These are phyloP conservation scores for Mortierella sp. DNA, from an alignment of 371 early-diverging fungal genomes.

Conservation along the genomic window DNA sequence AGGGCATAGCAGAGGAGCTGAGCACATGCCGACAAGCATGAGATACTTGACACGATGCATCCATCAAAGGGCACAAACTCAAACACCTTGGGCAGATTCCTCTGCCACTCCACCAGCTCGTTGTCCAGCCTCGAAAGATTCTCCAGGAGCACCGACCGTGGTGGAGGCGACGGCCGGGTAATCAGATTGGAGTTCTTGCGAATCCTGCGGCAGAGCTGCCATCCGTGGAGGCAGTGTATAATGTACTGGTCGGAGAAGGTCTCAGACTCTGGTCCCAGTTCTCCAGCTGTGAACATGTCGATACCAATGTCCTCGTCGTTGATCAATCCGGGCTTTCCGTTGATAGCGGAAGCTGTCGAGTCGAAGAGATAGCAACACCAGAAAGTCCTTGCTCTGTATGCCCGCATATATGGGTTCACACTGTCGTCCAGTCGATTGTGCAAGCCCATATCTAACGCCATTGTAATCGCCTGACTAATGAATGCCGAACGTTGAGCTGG, in stretches of 20 bases:
- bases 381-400: slow-evolving; percentile 47
- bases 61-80: slow-evolving; percentile 43
- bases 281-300: slow-evolving; percentile 33
- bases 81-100: slow-evolving; percentile 39
- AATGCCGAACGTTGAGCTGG: slow-evolving; percentile 54
- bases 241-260: slow-evolving; percentile 50
- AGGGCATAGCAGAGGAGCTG: slow-evolving; percentile 54
- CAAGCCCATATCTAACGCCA: slow-evolving; percentile 55
- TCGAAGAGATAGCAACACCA: slow-evolving; percentile 55
- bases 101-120: slow-evolving; percentile 53
- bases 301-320: slow-evolving; percentile 50
- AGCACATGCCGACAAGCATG: slow-evolving; percentile 23
- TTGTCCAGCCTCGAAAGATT: slow-evolving; percentile 42
- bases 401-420: slow-evolving; percentile 20
- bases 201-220: slow-evolving; percentile 53
- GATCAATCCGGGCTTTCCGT: slow-evolving; percentile 50
- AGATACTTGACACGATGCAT: slow-evolving; percentile 30
- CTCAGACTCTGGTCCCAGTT: slow-evolving; percentile 46
- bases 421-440: slow-evolving; percentile 33
- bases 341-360: slow-evolving; percentile 49
- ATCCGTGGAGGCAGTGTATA: slow-evolving; percentile 45
- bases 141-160: slow-evolving; percentile 31
- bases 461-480: slow-evolving; percentile 54
- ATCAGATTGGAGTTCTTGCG: slow-evolving; percentile 54
- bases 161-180: slow-evolving; percentile 20